Evolutionary conservation across 2,329 filamentous ascomycete species (phyloP).

Genomic region (Beauveria caledonica): DNA sequence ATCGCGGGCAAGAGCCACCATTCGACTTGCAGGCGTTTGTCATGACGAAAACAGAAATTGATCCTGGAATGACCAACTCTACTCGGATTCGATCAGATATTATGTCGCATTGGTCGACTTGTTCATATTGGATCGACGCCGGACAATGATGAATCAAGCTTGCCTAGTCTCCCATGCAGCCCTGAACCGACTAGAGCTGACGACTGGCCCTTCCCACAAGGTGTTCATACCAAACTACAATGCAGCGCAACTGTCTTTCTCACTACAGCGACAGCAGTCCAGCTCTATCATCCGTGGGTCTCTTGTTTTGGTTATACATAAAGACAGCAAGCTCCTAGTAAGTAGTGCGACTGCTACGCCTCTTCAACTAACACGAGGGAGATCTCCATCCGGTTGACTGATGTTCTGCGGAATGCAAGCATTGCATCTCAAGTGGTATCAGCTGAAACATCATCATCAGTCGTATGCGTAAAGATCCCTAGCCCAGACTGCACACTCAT

Average conservation of each 20-base stretch:
- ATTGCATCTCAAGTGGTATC: background rate
- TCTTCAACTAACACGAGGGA: background rate
- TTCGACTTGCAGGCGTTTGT: background rate
- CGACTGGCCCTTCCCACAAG: background rate
- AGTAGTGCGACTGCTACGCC: background rate
- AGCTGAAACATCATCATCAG: conserved; percentile 12
- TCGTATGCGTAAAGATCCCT: conserved; percentile 20
- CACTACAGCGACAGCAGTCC: background rate
- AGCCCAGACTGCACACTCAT: conserved; percentile 19
- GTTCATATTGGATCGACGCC: no score
- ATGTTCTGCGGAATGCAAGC: background rate
- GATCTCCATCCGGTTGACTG: conserved; percentile 8
- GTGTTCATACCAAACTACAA: conserved; percentile 1
- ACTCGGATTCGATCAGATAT: background rate
- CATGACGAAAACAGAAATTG: background rate
- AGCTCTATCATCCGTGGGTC: background rate
- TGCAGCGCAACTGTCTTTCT: background rate
- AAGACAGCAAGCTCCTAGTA: conserved; percentile 2
- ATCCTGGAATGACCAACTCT: background rate
- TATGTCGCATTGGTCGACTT: background rate
- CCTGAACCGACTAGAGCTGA: conserved; percentile 1
- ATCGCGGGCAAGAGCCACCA: background rate
- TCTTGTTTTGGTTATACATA: background rate
- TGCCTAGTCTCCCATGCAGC: background rate
- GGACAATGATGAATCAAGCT: background rate